Evolutionary conservation across 129 eudicot genomes (phyloP), one percentile per base, ranked within the genome.

Genomic region (Tagetes patula): DNA sequence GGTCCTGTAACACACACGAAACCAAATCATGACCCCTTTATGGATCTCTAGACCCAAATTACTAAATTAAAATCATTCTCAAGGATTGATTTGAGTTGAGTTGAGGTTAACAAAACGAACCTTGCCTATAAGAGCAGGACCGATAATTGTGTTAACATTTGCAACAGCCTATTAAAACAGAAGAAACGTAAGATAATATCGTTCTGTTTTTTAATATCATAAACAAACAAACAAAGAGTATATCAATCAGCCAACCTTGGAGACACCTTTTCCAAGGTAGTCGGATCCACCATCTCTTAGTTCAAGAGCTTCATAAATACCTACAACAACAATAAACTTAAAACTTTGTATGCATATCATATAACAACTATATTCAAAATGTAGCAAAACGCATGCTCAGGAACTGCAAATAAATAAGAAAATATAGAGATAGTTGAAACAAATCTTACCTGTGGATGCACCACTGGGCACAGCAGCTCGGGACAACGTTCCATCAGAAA

Each of bases 381-480:
- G 30, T 39, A 64, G 4, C 49, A 73, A 58, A 60, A 13, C 0
- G 13, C 33, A 1, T 4, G 27, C 36, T 58, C 41, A 36, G 78
- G 9, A 12, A 3, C 30, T 20, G n/a, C 41, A 42, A 48, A 30
- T 46, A 12, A n/a, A 13, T 53, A 70, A 31, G 11, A 43, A 46
- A 45, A 27, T 6, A 3, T 40, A 0, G 7, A 52, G 5, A 52
- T 5, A 32, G 36, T 20, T 5, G 9, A 30, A 63, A 52, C 64
- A 65, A 58, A 67, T 82, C 81, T 74, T 80, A 94, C 99, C 99
- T 12, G 97, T 94, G 84, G 99, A 94, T 81, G 99, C 99, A 77
- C 99, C 99, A 73, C 99, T 90, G 6, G 97, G 99, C 40, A 94
- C 99, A 61, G 97, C 97, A 64, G 97, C 99, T 76, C 99, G 82